These are phyloP conservation scores for Porcisia deanei DNA, from an alignment of 208 protist genomes.

Conservation along the genomic window DNA sequence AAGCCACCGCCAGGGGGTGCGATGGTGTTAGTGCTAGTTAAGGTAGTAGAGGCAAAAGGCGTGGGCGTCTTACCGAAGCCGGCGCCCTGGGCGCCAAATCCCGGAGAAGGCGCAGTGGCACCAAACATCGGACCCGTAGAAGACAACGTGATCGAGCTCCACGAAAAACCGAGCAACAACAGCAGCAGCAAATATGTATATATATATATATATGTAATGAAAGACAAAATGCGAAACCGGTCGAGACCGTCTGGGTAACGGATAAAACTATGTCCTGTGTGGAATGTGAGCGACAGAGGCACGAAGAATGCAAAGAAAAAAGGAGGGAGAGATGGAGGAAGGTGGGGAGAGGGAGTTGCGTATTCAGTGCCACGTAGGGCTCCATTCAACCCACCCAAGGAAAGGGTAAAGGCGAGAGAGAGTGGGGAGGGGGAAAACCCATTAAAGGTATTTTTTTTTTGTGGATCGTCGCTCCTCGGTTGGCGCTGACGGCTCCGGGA, in stretches of 20 bases:
- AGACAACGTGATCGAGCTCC: no score
- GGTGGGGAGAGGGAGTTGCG: no score
- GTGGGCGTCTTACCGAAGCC: constrained; percentile 13
- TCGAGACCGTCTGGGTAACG: not conserved
- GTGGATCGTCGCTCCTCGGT: no score
- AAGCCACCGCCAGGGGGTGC: not conserved
- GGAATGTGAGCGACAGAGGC: not conserved
- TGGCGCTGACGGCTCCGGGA: not conserved
- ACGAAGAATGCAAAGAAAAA: not conserved
- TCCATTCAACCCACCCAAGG: no score
- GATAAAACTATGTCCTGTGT: not conserved
- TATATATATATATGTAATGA: not conserved
- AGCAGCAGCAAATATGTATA: no score
- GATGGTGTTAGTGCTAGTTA: constrained; percentile 5
- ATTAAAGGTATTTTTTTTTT: no score
- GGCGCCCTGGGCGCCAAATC: not conserved
- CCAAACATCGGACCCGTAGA: constrained; percentile 11
- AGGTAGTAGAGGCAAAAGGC: constrained; percentile 17
- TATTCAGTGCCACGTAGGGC: no score
- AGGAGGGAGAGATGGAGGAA: not conserved
- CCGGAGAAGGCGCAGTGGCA: constrained; percentile 1
- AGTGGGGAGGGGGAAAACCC: no score
- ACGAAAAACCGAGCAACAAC: no score
- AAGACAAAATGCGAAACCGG: not conserved
- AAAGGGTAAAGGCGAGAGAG: no score